Base-by-base conservation (phyloP, 345 rosid genomes). In the Citrus unshiu region DNA sequence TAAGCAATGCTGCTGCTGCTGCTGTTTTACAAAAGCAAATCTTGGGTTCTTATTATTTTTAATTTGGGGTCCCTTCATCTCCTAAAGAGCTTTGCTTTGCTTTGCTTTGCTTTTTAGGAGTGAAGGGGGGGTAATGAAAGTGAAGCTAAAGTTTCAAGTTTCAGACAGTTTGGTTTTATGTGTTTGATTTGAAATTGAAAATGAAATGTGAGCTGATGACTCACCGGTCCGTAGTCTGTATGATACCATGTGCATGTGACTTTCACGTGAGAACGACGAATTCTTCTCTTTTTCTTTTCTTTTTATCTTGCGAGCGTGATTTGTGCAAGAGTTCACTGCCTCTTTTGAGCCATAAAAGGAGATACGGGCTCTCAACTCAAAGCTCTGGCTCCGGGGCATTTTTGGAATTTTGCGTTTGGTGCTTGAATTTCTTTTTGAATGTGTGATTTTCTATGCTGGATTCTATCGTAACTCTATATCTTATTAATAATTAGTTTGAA, bases 271-370 rank as follows among this genome's bases (percentile, higher is more conserved):
- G 68, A 77, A 39, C 32, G 22, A 40, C 71, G 68, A 71, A 51
- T 30, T 56, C 30, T 64, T 49, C 10, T 25, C 40, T 46, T 46
- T 46, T 46, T 46, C 51, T 46, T 46, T 1, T 34, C 21, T 56
- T 58, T 27, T 58, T 30, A 32, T 80, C 35, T 49, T 27, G 9
- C n/a, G 14, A 63, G 75, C 88, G 84, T 85, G 82, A 85, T 80
- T 83, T 78, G 63, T 82, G 85, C 82, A 83, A 57, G 43, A 49
- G 76, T 51, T 79, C 77, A 59, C 67, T 74, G 74, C 73, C 61
- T 82, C 61, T 37, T 10, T 76, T 35, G 46, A 64, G 72, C 79
- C 59, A 3, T 2, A 61, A 39, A 30, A 66, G 58, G 51, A 46
- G 12, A 46, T 46, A 12, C 3, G 16, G 51, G 18, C 18, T 46